These are phyloP conservation scores for Pyrenophora tritici-repentis DNA, from an alignment of 2,329 filamentous ascomycete genomes.

Conservation along the genomic window DNA sequence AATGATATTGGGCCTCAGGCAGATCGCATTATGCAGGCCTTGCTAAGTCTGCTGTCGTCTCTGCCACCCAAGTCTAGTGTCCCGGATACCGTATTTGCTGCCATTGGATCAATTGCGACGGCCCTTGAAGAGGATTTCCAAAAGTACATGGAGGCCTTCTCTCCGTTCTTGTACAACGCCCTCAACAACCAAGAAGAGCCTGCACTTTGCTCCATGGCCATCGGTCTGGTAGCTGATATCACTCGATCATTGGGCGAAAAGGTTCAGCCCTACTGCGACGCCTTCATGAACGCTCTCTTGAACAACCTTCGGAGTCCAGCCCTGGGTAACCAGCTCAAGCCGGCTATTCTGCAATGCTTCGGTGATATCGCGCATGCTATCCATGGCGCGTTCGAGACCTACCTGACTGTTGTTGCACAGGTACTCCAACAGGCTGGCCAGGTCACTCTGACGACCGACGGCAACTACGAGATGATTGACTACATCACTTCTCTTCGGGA, in stretches of 20 bases:
- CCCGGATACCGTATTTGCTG: conserved; percentile 90
- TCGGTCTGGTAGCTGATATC: conserved; percentile 95
- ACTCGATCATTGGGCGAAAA: conserved; percentile 87
- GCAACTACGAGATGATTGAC: conserved; percentile 93
- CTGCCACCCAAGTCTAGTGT: conserved; percentile 88
- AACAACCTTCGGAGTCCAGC: conserved; percentile 87
- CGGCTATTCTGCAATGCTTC: conserved; percentile 95
- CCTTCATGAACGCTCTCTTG: conserved; percentile 97
- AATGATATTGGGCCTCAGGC: conserved; percentile 87
- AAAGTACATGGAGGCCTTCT: conserved; percentile 97
- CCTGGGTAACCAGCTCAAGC: conserved; percentile 96
- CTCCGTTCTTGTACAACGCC: conserved; percentile 89
- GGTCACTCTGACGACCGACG: conserved; percentile 77
- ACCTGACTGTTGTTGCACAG: conserved; percentile 87
- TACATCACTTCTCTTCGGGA: conserved; percentile 94
- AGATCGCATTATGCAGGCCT: conserved; percentile 89
- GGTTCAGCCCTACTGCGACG: conserved; percentile 93
- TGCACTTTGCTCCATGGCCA: conserved; percentile 92
- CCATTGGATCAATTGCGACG: conserved; percentile 88
- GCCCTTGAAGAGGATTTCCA: conserved; percentile 90
- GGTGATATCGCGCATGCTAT: conserved; percentile 97
- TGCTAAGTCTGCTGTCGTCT: conserved; percentile 78
- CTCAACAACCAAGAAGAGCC: conserved; percentile 95
- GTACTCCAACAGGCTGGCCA: conserved; percentile 91
- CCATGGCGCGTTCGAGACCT: conserved; percentile 87